Evolutionary conservation across 2,329 filamentous ascomycete genomes (phyloP), one percentile per base, ranked within the genome.

Genomic region (Fusarium coicis): DNA sequence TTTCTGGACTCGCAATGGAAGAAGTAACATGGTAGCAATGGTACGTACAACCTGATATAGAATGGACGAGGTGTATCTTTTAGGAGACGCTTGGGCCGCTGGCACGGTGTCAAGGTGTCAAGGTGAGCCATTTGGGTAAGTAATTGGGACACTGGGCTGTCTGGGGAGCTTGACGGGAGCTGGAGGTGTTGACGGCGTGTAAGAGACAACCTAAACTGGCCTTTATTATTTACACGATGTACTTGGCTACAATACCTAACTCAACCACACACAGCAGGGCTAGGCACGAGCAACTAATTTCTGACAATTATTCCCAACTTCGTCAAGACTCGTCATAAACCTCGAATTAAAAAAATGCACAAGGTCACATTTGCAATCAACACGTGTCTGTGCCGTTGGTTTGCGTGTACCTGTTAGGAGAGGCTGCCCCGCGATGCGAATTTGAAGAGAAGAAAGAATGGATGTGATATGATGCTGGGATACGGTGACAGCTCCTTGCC

Each of bases 321-420:
- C 16, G n/a, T 49, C 23, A 18, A 40, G 21, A 46, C 47, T 59
- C 30, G 60, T 53, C 26, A 37, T 39, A 50, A 59, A 64, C 46
- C 67, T 62, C 54, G 62, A 40, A 44, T 56, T 7, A 14, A 30
- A 21, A 15, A 36, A 52, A 67, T 70, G 73, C 76, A 71, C 63
- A 62, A 55, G 68, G 74, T 77, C 71, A 75, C 74, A 76, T 70
- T 78, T 65, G 32, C 63, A 61, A 43, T 55, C 63, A 74, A 60
- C 73, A 78, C 74, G 74, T 78, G 74, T 75, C 59, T 75, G 62
- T 49, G 72, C 73, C 73, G 67, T 77, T 75, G 73, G 65, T 73
- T 73, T 77, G 74, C 71, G 71, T 72, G 66, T 56, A 74, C 47
- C 30, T 23, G 60, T 46, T 56, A 66, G 73, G 59, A 67, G 74